Percentiles rank a stretch among this genome's conserved stretches.
Conservation (phyloP, 768 basidiomycete species). For the Termitomyces sp. region DNA sequence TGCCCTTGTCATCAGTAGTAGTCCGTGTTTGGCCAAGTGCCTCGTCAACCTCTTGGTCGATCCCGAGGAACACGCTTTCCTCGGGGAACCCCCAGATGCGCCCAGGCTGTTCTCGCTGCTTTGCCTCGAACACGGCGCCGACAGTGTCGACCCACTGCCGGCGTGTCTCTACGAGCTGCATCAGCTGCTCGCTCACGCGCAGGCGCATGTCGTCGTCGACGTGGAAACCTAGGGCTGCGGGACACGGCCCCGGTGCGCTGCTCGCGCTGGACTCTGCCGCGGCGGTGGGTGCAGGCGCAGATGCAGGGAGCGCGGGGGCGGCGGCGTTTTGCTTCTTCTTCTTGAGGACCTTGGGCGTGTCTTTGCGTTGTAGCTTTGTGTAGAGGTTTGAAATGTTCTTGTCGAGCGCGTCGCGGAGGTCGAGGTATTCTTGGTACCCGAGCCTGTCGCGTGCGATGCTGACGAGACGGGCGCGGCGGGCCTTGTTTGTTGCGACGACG, state of each 20-base stretch:
- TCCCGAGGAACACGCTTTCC: slow-evolving; percentile 68
- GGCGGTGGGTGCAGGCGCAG: too few relatives aligned
- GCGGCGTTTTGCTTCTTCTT: slow-evolving; percentile 56
- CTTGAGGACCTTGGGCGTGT: slow-evolving; percentile 68
- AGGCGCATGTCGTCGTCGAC: slow-evolving; percentile 63
- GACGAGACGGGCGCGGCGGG: slow-evolving; percentile 67
- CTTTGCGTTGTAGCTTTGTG: slow-evolving; percentile 79
- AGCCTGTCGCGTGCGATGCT: slow-evolving; percentile 80
- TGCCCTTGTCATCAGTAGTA: slow-evolving; percentile 29
- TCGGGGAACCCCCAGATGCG: slow-evolving; percentile 74
- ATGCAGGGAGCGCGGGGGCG: too few relatives aligned
- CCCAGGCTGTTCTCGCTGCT: slow-evolving; percentile 60
- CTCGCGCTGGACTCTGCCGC: too few relatives aligned
- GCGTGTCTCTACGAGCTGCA: slow-evolving; percentile 69
- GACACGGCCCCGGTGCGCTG: slow-evolving; percentile 48
- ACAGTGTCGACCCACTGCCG: slow-evolving; percentile 75
- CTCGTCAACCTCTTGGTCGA: slow-evolving; percentile 57
- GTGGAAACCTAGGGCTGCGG: slow-evolving; percentile 64
- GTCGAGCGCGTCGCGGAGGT: slow-evolving; percentile 80
- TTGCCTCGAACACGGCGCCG: slow-evolving; percentile 69
- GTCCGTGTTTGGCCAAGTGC: slow-evolving; percentile 20
- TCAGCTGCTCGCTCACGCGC: slow-evolving; percentile 61
- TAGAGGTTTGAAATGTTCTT: slow-evolving; percentile 73
- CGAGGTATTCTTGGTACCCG: slow-evolving; percentile 88
- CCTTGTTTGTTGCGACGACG: slow-evolving; percentile 80